Conservation (phyloP, 2,329 filamentous ascomycete genomes). For the Magnaporthiopsis rhizophila region DNA sequence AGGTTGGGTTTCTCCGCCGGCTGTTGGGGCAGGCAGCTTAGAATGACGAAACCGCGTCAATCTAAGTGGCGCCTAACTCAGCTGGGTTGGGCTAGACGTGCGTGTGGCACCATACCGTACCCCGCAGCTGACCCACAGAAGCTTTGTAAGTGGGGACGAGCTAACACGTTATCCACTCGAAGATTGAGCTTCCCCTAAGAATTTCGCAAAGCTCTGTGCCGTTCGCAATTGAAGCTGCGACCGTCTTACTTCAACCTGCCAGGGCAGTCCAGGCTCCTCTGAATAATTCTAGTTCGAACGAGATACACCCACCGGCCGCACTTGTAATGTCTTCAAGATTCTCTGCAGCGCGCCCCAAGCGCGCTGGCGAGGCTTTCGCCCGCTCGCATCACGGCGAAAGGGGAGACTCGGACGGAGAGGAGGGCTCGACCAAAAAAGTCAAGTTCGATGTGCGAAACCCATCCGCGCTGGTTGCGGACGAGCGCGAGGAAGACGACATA, state of each 20-base stretch:
- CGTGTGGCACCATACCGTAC: not conserved
- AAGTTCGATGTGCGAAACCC: constrained; percentile 95
- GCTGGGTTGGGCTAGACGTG: not conserved
- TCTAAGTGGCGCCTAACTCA: not conserved
- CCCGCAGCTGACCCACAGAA: not conserved
- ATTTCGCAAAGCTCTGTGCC: not conserved
- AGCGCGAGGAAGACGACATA: constrained; percentile 61
- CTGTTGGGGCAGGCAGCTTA: constrained; percentile 13
- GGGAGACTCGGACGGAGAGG: constrained; percentile 27
- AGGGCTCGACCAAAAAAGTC: constrained; percentile 56
- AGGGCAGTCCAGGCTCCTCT: constrained; percentile 9
- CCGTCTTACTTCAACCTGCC: not conserved
- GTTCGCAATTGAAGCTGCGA: not conserved
- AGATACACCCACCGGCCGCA: not conserved
- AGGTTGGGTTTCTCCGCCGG: not conserved
- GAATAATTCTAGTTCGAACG: not conserved
- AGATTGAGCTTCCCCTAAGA: not conserved
- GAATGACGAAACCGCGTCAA: constrained; percentile 12
- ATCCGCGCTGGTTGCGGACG: constrained; percentile 80
- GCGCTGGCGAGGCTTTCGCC: constrained; percentile 72
- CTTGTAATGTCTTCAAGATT: constrained; percentile 45
- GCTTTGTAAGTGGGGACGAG: not conserved
- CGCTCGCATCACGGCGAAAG: constrained; percentile 60
- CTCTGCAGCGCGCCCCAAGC: constrained; percentile 69
- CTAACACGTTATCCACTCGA: not conserved